Evolutionary conservation across 2,329 filamentous ascomycete species (phyloP).

Genomic region (Colletotrichum noveboracense): DNA sequence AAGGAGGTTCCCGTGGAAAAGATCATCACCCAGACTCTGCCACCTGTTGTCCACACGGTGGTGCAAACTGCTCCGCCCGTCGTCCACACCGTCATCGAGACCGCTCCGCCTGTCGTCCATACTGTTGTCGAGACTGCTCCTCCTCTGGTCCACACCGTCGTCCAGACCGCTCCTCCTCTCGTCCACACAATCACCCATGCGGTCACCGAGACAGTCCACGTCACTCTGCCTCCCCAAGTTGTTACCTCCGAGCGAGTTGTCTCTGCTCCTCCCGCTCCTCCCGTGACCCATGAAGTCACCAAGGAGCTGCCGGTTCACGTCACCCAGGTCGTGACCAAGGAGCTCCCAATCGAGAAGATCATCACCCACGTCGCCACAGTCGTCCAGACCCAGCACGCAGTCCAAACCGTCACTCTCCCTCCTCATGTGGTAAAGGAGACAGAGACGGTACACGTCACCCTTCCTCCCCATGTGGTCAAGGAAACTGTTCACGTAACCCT

Average conservation of each 20-base stretch:
- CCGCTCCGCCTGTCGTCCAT: not conserved
- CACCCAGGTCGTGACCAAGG: not conserved
- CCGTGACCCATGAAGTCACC: not conserved
- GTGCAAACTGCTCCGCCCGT: not conserved
- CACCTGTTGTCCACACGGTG: not conserved
- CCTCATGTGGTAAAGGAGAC: not conserved
- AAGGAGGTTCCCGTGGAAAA: not conserved
- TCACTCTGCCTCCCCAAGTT: not conserved
- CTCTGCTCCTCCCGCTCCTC: not conserved
- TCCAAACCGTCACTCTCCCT: not conserved
- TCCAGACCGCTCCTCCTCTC: not conserved
- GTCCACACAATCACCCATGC: not conserved
- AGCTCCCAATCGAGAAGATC: not conserved
- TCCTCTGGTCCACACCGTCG: not conserved
- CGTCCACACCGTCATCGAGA: not conserved
- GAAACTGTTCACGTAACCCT: conserved; percentile 11
- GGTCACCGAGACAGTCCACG: conserved; percentile 7
- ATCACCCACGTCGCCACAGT: not conserved
- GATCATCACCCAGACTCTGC: not conserved
- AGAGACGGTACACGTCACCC: conserved; percentile 6
- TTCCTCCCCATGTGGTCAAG: not conserved
- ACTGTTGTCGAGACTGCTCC: not conserved
- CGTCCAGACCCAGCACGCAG: not conserved
- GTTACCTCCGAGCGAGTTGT: not conserved
- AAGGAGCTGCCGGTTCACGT: not conserved